Base-by-base conservation (phyloP, 441 rosid genomes). In the Manihot esculenta region DNA sequence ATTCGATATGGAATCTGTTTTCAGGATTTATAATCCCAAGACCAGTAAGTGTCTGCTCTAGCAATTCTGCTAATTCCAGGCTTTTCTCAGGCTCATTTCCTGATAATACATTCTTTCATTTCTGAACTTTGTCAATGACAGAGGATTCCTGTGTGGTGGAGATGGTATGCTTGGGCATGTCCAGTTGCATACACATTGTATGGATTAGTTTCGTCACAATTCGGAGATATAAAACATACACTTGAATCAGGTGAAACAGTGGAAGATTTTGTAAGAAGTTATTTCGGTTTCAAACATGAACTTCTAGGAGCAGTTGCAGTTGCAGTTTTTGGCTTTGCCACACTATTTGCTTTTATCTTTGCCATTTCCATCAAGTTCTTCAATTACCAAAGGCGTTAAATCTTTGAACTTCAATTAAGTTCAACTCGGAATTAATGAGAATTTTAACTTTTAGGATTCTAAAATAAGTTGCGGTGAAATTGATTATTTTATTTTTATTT, bases 1-100 rank as follows among this genome's bases (percentile, higher is more conserved):
- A 82, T 54, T 86, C 76, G 20, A 38, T 87, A 1, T 88, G 96
- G 92, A 87, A 87, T 72, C 81, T 88, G 49, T 87, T 88, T 76
- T 67, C 93, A 14, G 93, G 91, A 67, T 88, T 90, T 79, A 35
- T 88, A 63, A 56, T 90, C 72, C 91, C 96, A 1, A 79, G 86
- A 73, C 70, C 89, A 17, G 93, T 90, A 82, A 79, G 81, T 50
- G 18, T 44, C 20, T 14, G 27, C 15, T 21, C 50, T 0, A 50
- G 2, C 13, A 54, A 33, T 47, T 21, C 42, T 51, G 18, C 14
- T 20, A 6, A 0, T 65, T 50, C 18, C 61, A 59, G 20, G 21
- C 10, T 51, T 58, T 26, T 61, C 26, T 10, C 50, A 2, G 11
- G 7, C 57, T 27, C 12, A 14, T 21, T 13, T 1, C 17, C 41